Conservation (phyloP, 176 grass and related monocot genomes). For the Bolboschoenus planiculmis region DNA sequence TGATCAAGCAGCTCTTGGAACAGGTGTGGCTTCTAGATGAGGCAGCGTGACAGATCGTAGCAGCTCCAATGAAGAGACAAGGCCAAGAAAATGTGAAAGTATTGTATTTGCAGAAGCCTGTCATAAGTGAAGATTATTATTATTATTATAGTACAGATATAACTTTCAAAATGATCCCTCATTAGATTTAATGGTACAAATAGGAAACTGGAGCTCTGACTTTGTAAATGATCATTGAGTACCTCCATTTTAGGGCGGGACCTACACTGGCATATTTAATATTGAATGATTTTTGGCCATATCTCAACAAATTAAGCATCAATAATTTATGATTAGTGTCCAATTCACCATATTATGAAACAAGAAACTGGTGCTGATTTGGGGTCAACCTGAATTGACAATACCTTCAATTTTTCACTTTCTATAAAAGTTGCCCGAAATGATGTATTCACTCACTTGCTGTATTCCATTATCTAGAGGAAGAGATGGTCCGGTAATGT, state of each 20-base stretch:
- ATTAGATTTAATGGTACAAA: background rate
- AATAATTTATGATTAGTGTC: background rate
- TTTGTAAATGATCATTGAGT: background rate
- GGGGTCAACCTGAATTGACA: background rate
- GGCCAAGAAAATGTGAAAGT: slow-evolving; percentile 82
- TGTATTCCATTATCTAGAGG: background rate
- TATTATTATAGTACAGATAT: background rate
- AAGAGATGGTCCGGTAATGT: background rate
- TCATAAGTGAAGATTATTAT: background rate
- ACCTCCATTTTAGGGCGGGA: background rate
- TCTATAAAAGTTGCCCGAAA: background rate
- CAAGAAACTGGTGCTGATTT: background rate
- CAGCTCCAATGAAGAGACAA: slow-evolving; percentile 66
- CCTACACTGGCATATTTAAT: background rate
- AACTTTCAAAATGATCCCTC: background rate
- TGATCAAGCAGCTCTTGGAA: slow-evolving; percentile 41
- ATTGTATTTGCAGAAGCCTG: slow-evolving; percentile 89
- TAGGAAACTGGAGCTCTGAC: background rate
- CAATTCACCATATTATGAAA: background rate
- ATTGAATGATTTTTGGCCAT: background rate
- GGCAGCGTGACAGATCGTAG: slow-evolving; percentile 55
- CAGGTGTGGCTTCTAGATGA: slow-evolving; percentile 27
- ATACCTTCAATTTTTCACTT: background rate
- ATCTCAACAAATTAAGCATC: background rate
- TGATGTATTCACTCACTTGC: background rate